phyloP scores from a whole-genome alignment of 2,329 filamentous ascomycete genomes.

The Chaetomium sp. region DNA sequence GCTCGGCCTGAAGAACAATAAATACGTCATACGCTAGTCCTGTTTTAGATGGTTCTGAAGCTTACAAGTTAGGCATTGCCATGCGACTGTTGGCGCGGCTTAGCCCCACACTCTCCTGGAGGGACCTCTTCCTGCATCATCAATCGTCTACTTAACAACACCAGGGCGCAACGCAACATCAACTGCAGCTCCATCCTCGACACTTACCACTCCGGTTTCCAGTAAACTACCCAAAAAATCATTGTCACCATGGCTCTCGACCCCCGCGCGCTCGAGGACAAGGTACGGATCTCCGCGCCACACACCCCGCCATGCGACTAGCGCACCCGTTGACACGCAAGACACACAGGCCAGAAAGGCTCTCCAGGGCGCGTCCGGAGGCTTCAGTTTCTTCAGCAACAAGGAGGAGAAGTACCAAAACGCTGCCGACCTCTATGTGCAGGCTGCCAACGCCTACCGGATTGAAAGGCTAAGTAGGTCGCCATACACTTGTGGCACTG shows the following conservation, averaged over 20 bases:
- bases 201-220: background rate
- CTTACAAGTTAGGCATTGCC: too few species aligned
- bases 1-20: too few species aligned
- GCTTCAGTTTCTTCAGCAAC: conserved; percentile 86
- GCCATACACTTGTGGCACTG: background rate
- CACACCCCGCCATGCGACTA: conserved; percentile 8
- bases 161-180: background rate
- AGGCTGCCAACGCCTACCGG: conserved; percentile 87
- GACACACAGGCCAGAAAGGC: conserved; percentile 73
- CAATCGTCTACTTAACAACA: background rate
- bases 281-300: conserved; percentile 16
- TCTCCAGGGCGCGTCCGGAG: conserved; percentile 63
- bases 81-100: too few species aligned
- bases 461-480: conserved; percentile 71
- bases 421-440: conserved; percentile 78
- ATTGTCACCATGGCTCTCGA: conserved; percentile 23
- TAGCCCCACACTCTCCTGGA: too few species aligned
- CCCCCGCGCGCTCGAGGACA: conserved; percentile 24
- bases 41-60: too few species aligned
- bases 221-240: background rate
- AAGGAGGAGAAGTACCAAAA: conserved; percentile 82
- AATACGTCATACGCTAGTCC: too few species aligned
- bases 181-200: background rate
- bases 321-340: conserved; percentile 11
- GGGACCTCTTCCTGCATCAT: too few species aligned